Evolutionary conservation across 495 filamentous ascomycete genomes (phyloP).

Genomic region (Neurospora tetrasperma): DNA sequence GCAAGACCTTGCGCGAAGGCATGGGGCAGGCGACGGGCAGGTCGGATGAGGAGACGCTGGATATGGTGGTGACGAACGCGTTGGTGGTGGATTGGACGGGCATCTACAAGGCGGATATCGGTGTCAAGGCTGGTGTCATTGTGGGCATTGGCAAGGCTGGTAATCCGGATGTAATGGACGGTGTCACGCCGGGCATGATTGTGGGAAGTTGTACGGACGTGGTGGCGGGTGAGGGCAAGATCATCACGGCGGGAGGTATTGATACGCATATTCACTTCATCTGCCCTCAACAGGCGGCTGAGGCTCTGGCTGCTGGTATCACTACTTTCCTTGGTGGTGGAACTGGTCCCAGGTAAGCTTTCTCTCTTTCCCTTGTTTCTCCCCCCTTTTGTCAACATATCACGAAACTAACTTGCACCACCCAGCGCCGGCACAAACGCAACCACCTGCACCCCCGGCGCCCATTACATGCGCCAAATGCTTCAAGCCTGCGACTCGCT

Average conservation of each 20-base stretch:
- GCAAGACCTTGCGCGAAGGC: conserved; percentile 88
- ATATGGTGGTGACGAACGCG: conserved; percentile 88
- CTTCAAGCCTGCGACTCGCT: conserved; percentile 78
- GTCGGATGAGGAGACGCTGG: conserved; percentile 58
- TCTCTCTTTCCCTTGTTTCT: neutral
- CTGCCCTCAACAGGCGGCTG: conserved; percentile 87
- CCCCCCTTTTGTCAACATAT: neutral
- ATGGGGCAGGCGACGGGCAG: conserved; percentile 90
- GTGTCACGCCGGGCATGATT: conserved; percentile 66
- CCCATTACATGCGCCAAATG: conserved; percentile 81
- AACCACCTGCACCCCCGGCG: conserved; percentile 88
- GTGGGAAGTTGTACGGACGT: conserved; percentile 90
- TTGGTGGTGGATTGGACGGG: conserved; percentile 85
- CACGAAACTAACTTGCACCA: conserved; percentile 2
- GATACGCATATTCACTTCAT: conserved; percentile 96
- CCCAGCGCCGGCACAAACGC: conserved; percentile 81
- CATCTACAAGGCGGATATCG: conserved; percentile 96
- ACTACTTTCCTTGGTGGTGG: conserved; percentile 91
- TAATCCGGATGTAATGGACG: conserved; percentile 94
- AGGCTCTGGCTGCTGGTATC: conserved; percentile 78
- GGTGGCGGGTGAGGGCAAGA: conserved; percentile 89
- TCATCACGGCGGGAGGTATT: conserved; percentile 84
- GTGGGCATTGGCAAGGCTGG: conserved; percentile 91
- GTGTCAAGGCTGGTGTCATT: conserved; percentile 81
- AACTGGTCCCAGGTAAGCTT: conserved; percentile 64